Percentiles rank a stretch among this genome's conserved stretches.
Evolutionary conservation across 306 rosid genomes (phyloP).

Genomic region (Hippophae tibetana): DNA sequence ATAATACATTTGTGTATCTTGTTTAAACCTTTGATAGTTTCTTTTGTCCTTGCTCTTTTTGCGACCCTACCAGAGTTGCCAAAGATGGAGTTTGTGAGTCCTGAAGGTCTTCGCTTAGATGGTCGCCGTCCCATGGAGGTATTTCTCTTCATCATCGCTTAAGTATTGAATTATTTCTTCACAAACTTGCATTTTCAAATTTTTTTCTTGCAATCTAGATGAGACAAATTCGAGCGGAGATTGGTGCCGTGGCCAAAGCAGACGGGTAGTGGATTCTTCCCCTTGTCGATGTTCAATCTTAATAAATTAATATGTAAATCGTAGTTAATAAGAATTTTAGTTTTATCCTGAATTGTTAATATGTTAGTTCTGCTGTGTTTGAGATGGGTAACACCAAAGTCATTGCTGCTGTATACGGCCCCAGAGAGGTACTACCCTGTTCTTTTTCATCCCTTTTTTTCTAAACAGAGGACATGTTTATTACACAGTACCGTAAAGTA

Average conservation of each 20-base stretch:
- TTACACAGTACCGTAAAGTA: no score
- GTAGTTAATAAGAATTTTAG: neutral
- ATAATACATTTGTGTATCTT: no score
- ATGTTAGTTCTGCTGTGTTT: conserved; percentile 62
- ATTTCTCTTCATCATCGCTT: neutral
- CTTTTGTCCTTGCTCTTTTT: no score
- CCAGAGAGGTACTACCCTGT: conserved; percentile 51
- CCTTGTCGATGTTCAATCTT: neutral
- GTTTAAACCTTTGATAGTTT: no score
- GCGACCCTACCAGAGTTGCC: no score
- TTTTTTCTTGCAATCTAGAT: conserved; percentile 29
- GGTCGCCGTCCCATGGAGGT: conserved; percentile 70
- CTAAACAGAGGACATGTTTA: no score
- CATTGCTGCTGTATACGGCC: conserved; percentile 89
- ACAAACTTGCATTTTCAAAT: neutral
- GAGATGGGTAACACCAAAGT: conserved; percentile 97
- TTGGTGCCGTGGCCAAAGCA: conserved; percentile 77
- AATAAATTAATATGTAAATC: neutral
- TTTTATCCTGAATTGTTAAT: neutral
- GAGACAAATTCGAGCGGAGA: conserved; percentile 89
- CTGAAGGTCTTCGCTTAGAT: conserved; percentile 89
- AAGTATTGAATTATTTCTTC: neutral
- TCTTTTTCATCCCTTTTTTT: neutral
- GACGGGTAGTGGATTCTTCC: conserved; percentile 44
- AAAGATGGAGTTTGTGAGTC: conserved; percentile 74